A percentile compares a stretch with the other conserved stretches of the same genome.
These are phyloP conservation scores for Calonectria henricotiae DNA, from an alignment of 2,329 filamentous ascomycete species.

Conservation along the genomic window DNA sequence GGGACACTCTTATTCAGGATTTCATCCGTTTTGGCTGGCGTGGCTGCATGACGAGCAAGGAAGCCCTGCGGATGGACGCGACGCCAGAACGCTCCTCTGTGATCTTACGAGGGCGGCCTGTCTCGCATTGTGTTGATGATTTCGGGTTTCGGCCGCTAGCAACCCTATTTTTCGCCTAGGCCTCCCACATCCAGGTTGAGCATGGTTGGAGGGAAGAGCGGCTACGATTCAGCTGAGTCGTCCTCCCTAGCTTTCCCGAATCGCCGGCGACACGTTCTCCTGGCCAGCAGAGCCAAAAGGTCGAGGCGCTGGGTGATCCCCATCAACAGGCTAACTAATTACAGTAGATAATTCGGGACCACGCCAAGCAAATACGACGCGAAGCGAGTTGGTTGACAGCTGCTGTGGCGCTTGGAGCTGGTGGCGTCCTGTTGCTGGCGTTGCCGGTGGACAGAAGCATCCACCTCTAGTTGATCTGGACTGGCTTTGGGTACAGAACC, in stretches of 20 bases:
- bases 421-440: slow-evolving; percentile 25
- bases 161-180: slow-evolving; percentile 14
- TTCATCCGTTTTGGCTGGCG: slow-evolving; percentile 14
- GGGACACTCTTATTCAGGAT: slow-evolving; percentile 20
- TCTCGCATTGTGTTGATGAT: slow-evolving; percentile 32
- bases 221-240: slow-evolving; percentile 21
- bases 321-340: not conserved
- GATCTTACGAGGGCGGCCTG: slow-evolving; percentile 33
- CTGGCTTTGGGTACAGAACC: slow-evolving; percentile 19
- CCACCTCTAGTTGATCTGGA: slow-evolving; percentile 36
- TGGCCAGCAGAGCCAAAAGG: not conserved
- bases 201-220: not conserved
- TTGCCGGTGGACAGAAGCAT: slow-evolving; percentile 17
- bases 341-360: not conserved
- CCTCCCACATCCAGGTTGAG: slow-evolving; percentile 4
- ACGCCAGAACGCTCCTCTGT: slow-evolving; percentile 15
- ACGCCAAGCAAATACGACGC: slow-evolving; percentile 18
- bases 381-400: slow-evolving; percentile 6
- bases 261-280: slow-evolving; percentile 5
- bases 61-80: slow-evolving; percentile 20
- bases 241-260: not conserved
- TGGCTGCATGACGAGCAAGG: slow-evolving; percentile 22
- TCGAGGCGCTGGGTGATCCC: slow-evolving; percentile 7
- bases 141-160: slow-evolving; percentile 24
- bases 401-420: slow-evolving; percentile 18